Base-by-base conservation (phyloP, 176 grass and related monocot species). In the Aegilops bicornis region DNA sequence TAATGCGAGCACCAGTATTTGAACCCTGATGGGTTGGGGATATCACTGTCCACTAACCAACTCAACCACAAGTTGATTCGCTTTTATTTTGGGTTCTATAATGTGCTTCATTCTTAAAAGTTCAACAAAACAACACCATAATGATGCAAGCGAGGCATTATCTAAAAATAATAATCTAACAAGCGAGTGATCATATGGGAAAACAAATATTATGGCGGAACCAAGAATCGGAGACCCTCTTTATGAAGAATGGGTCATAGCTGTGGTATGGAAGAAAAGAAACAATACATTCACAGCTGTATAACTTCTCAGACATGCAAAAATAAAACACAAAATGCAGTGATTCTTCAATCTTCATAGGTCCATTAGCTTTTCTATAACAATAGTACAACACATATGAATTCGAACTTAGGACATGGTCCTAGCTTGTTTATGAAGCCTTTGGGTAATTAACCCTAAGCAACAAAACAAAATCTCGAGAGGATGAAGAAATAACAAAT, bases 401-500 rank as follows among this genome's bases (percentile, higher is more conserved):
- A 81, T 50, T 61, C 6, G 42, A 59, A 81, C 22, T 69, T 75
- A 50, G 64, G 36, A 77, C 27, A 69, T 52, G 25, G 81, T 52
- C 86, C 50, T 66, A 76, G 56, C 76, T 62, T 64, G 62, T 24
- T 63, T 60, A 79, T 81, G 75, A 39, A 79, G 48, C 70, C 77
- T 78, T n/a, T 78, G 71, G 30, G 54, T 42, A 56, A 87, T 78
- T 73, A 67, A 67, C 54, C 73, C 79, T 79, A 43, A 73, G 63
- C 42, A 79, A 31, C 74, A 79, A 59, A 62, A 88, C 82, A 85
- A 77, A 88, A 91, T 76, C 70, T 64, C 66, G 47, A 59, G 80
- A 72, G 30, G 77, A 77, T 85, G 61, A 85, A 82, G 77, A 69
- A 77, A 83, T 6, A 76, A 80, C 69, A 32, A 77, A 70, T 14